Conservation (phyloP, 352 stramenopile genomes). For the Phytophthora cactorum region DNA sequence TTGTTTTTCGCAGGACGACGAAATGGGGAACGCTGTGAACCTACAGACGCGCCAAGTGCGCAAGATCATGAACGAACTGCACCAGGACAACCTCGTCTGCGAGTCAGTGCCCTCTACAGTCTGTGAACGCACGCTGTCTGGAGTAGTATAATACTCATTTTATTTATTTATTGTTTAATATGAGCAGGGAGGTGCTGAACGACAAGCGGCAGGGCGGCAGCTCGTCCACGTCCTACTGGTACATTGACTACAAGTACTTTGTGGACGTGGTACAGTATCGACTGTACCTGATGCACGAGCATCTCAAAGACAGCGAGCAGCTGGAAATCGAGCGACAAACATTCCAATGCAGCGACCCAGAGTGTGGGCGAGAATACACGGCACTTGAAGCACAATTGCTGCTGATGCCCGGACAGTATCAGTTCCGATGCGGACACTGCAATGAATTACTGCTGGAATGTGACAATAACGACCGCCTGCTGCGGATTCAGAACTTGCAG, state of each 20-base stretch:
- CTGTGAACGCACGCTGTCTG: not conserved
- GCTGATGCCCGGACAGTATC: constrained; percentile 81
- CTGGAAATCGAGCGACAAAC: constrained; percentile 89
- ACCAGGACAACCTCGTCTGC: constrained; percentile 87
- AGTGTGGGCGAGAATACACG: constrained; percentile 89
- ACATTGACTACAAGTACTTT: constrained; percentile 94
- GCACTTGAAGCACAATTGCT: constrained; percentile 84
- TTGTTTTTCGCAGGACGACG: constrained; percentile 64
- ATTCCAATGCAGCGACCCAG: constrained; percentile 85
- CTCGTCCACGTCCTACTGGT: constrained; percentile 90
- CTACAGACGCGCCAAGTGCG: constrained; percentile 88
- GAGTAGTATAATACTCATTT: constrained; percentile 14
- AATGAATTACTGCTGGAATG: constrained; percentile 87
- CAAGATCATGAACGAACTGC: constrained; percentile 90
- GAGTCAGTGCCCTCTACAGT: constrained; percentile 50
- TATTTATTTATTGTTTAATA: not conserved
- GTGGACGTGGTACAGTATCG: constrained; percentile 90
- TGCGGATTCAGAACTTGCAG: constrained; percentile 77
- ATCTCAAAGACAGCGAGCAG: constrained; percentile 87
- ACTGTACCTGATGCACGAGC: constrained; percentile 88
- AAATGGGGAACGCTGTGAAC: constrained; percentile 90
- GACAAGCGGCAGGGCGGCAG: constrained; percentile 86
- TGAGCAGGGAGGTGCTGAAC: constrained; percentile 81
- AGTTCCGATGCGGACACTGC: constrained; percentile 89
- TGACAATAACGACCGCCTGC: constrained; percentile 86